Conservation (phyloP, 2,329 filamentous ascomycete species). For the Penicillium griseofulvum region DNA sequence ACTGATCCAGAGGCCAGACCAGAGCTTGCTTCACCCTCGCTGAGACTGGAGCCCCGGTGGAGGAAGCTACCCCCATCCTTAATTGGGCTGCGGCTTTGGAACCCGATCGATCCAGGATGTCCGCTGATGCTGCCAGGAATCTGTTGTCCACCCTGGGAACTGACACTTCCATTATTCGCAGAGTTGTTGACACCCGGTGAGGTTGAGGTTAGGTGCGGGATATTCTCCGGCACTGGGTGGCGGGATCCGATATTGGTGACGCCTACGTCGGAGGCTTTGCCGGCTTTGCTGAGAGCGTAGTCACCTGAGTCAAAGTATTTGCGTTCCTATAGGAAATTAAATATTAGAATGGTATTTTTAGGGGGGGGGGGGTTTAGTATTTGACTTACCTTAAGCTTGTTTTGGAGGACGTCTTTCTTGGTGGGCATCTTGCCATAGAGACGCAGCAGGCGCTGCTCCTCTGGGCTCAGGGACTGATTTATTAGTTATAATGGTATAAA, state of each 20-base stretch:
- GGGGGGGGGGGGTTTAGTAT: neutral
- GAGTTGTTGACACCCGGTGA: conserved; percentile 43
- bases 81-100: conserved; percentile 71
- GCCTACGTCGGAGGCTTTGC: conserved; percentile 91
- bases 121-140: conserved; percentile 45
- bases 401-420: conserved; percentile 93
- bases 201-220: conserved; percentile 79
- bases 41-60: conserved; percentile 73
- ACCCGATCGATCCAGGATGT: conserved; percentile 39
- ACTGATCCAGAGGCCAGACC: conserved; percentile 47
- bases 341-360: neutral
- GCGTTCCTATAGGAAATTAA: conserved; percentile 64
- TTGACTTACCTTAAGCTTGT: conserved; percentile 75
- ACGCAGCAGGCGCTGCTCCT: conserved; percentile 94
- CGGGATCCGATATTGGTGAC: conserved; percentile 91
- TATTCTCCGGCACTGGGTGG: conserved; percentile 92
- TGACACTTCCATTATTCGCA: conserved; percentile 28
- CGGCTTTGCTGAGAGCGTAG: conserved; percentile 94
- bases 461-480: conserved; percentile 77
- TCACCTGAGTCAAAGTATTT: conserved; percentile 98
- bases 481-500: neutral
- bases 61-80: conserved; percentile 82
- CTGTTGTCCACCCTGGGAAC: conserved; percentile 37
- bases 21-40: conserved; percentile 38
- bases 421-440: conserved; percentile 97